Evolutionary conservation across 208 protist genomes (phyloP).

Genomic region (Acanthamoeba castellanii): DNA sequence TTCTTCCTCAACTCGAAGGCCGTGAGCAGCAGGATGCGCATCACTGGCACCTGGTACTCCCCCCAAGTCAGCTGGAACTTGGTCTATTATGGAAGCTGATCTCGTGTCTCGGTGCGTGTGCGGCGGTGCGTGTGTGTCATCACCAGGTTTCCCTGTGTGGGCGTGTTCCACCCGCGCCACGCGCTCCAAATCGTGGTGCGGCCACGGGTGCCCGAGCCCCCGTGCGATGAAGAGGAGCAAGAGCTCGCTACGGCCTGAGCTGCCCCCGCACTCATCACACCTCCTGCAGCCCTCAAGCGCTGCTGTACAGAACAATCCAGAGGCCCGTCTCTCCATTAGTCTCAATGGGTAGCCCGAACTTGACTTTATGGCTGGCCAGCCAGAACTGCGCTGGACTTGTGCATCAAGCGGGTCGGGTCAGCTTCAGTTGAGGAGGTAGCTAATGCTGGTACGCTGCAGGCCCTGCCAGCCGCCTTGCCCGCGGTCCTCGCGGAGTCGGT

Average conservation of each 20-base stretch:
- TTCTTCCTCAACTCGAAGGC: background rate
- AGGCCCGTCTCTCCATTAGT: too few species aligned
- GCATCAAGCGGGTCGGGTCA: background rate
- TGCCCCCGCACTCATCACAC: too few species aligned
- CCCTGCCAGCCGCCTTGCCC: too few species aligned
- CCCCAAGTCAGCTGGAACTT: background rate
- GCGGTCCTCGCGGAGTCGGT: background rate
- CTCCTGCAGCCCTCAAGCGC: too few species aligned
- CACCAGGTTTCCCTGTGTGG: background rate
- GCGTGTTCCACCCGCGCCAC: constrained; percentile 3
- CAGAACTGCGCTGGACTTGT: background rate
- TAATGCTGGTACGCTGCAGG: background rate
- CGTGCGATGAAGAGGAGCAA: background rate
- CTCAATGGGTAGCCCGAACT: too few species aligned
- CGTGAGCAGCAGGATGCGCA: background rate
- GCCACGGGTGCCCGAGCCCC: background rate
- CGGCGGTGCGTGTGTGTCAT: too few species aligned
- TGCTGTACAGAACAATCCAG: too few species aligned
- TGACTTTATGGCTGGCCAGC: too few species aligned
- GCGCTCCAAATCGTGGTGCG: background rate
- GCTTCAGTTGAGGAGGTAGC: background rate
- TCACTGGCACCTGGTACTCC: background rate
- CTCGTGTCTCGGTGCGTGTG: background rate
- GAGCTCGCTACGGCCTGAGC: background rate
- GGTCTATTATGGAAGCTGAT: background rate